phyloP scores from a whole-genome alignment of 1,139 yeast species.

The Geotrichum siamense region DNA sequence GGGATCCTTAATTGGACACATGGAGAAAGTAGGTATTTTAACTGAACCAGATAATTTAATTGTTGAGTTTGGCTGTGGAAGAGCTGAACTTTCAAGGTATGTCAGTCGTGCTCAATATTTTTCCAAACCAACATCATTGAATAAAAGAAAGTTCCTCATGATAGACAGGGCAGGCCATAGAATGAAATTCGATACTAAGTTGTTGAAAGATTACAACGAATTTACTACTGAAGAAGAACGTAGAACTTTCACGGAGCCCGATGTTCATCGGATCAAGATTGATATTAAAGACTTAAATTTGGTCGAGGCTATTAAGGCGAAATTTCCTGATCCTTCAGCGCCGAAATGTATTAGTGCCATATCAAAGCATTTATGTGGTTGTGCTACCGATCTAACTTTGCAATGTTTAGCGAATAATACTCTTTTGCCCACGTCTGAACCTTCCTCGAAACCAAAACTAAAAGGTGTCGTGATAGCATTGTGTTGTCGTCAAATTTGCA shows the following conservation, averaged over 20 bases:
- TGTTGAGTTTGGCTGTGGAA: conserved; percentile 85
- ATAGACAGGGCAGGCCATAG: conserved; percentile 75
- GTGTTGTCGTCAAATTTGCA: conserved; percentile 91
- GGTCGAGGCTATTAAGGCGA: conserved; percentile 37
- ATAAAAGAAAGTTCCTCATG: conserved; percentile 44
- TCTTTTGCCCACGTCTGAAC: conserved; percentile 17
- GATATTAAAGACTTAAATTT: conserved; percentile 73
- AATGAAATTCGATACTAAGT: conserved; percentile 68
- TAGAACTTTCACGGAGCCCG: conserved; percentile 29
- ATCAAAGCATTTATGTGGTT: conserved; percentile 89
- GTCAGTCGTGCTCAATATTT: conserved; percentile 44
- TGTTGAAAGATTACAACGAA: conserved; percentile 45
- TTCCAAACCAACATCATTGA: conserved; percentile 11
- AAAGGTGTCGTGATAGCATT: conserved; percentile 74
- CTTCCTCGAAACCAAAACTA: conserved; percentile 23
- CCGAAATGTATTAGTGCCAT: conserved; percentile 45
- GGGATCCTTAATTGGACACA: conserved; percentile 67
- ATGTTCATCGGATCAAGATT: conserved; percentile 49
- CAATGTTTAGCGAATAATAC: conserved; percentile 51
- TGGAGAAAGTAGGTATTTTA: conserved; percentile 43
- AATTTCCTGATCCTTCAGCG: neutral
- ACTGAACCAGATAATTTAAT: conserved; percentile 37
- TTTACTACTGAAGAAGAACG: conserved; percentile 11
- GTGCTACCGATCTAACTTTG: conserved; percentile 81
- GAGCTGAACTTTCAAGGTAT: conserved; percentile 73